Base-by-base conservation (phyloP, 768 basidiomycete species). In the Pluteus cervinus region DNA sequence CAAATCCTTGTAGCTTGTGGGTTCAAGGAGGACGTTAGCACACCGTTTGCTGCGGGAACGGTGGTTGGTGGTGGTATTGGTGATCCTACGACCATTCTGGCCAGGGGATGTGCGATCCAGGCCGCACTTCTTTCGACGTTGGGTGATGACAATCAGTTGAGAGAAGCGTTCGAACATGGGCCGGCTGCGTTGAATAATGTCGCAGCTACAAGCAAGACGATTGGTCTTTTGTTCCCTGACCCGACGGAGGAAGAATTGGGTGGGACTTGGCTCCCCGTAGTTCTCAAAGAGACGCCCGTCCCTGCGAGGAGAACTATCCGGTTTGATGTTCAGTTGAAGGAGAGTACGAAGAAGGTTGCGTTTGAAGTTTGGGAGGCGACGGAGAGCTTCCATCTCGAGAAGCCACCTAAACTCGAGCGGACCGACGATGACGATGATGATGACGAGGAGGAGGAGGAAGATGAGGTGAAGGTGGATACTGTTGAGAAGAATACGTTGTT, bases 361-460 rank as follows among this genome's bases (percentile, higher is more conserved):
- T 70, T 81, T 36, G 87, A 90, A 56, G 60, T 89, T 18, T 86
- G 84, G 83, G 86, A 90, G 53, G 77, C 79, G 12, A 70, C 70
- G 36, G 86, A 87, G 50, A 71, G 71, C 2, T 66, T 86, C 43
- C 72, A 75, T 40, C 54, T 81, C 14, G 82, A 84, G 47, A 78
- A 73, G 50, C 52, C 60, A 11, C 64, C 66, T 7, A 71, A 69
- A 2, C 67, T 65, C 3, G 72, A 69, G 6, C 66, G 65, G 5
- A 71, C 72, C 0, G 76, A 73, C 1, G 65, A 60, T 0, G 71
- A 69, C 0, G 79, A 79, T 8, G 75, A 74, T 1, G 81, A 80
- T 32, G 73, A 76, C 28, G 69, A 73, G 11, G 78, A 79, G 43
- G 73, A 75, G 43, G 56, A 41, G 3, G 37, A 38, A 21, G 34